These are phyloP conservation scores for Cordyceps farinosa DNA, from an alignment of 2,329 filamentous ascomycete genomes.

Conservation along the genomic window DNA sequence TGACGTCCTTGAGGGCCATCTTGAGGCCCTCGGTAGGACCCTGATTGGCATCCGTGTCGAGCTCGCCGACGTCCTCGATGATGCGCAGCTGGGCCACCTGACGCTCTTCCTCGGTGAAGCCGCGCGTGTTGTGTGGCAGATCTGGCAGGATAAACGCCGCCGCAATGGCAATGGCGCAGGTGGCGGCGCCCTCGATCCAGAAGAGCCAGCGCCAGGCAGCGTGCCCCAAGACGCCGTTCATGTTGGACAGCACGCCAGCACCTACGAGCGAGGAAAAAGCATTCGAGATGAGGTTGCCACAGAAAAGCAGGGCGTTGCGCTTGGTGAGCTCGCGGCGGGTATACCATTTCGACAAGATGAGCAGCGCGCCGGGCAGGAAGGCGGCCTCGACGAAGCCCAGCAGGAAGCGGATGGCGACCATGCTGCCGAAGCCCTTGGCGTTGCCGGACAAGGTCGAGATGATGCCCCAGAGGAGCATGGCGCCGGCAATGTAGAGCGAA, in stretches of 20 bases:
- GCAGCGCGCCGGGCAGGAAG: conserved; percentile 60
- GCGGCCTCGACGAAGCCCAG: conserved; percentile 62
- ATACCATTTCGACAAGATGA: conserved; percentile 65
- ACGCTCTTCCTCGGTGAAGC: conserved; percentile 57
- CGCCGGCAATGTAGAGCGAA: conserved; percentile 47
- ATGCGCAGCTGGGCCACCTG: conserved; percentile 53
- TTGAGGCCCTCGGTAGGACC: conserved; percentile 50
- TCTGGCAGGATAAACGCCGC: conserved; percentile 51
- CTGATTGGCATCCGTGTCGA: conserved; percentile 50
- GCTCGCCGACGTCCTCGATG: conserved; percentile 55
- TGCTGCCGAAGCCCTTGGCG: conserved; percentile 48
- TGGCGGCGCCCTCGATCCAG: conserved; percentile 54
- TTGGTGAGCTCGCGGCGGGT: conserved; percentile 55
- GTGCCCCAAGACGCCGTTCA: conserved; percentile 52
- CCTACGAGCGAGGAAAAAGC: conserved; percentile 58
- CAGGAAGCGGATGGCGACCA: conserved; percentile 56
- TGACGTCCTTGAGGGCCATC: conserved; percentile 57
- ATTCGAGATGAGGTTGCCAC: conserved; percentile 57
- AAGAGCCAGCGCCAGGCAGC: conserved; percentile 61
- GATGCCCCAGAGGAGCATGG: conserved; percentile 58
- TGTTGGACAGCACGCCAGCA: conserved; percentile 55
- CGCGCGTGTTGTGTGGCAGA: conserved; percentile 52
- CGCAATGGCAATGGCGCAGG: conserved; percentile 45
- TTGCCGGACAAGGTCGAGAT: conserved; percentile 56
- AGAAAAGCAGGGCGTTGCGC: conserved; percentile 56